Base-by-base conservation (phyloP, 2,329 filamentous ascomycete genomes). In the Penicillium sp. region DNA sequence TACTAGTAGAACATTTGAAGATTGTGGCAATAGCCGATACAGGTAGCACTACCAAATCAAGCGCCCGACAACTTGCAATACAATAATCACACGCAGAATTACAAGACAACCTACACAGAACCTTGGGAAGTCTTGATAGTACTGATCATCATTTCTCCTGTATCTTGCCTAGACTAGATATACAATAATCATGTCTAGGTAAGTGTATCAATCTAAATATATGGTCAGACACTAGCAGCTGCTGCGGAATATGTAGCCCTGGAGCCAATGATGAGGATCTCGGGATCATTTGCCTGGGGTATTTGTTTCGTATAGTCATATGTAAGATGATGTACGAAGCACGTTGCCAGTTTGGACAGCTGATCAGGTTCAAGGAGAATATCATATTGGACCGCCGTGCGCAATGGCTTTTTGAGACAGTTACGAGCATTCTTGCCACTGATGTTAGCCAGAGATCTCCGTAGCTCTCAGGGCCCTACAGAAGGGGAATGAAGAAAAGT, bases 201-300 rank as follows among this genome's bases (percentile, higher is more conserved):
- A 28, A 25, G 26, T 35, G 30, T 51, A 28, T 51, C 47, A 38
- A 30, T 55, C 19, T 30, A 35, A 30, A 45, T 26, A 22, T 55
- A 51, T 55, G 28, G 47, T 51, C 47, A 35, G 33, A 40, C 47
- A n/a, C 53, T 51, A 55, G 53, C 35, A 47, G 47, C 53, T 51
- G 28, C 41, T 19, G 47, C 47, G 47, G 41, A 45, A 49, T 45
- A 35, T 35, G 22, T 30, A 28, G 41, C 17, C 28, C 35, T 31
- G 19, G n/a, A 42, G 47, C 53, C 53, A 51, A 55, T 55, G 19
- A 51, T 11, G 22, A 45, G 19, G 14, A 41, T 45, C 22, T 55
- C n/a, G 11, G 16, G 16, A 26, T 38, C 9, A 25, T 46, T 52
- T 45, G 22, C 33, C 22, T 17, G 19, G 35, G 50, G 25, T 45